Percentiles rank a stretch among this genome's conserved stretches.
Conservation (phyloP, 371 early-diverging fungal genomes). For the Catenaria anguillulae region DNA sequence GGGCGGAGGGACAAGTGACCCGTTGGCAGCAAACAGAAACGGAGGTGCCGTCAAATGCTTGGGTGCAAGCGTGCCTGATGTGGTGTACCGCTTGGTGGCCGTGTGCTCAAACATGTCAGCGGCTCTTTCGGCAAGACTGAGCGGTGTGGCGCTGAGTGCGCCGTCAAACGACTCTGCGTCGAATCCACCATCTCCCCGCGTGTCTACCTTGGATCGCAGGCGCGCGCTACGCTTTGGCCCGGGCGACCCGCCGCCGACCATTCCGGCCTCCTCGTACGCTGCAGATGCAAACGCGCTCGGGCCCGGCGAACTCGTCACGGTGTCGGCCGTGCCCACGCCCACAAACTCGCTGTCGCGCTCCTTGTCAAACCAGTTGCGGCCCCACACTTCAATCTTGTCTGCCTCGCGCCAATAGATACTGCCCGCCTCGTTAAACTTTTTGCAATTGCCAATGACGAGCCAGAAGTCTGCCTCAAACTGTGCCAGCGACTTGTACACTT, state of each 20-base stretch:
- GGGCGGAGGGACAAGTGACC: not conserved
- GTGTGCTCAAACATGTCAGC: not conserved
- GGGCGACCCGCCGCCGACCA: too few relatives aligned
- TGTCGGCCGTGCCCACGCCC: not conserved
- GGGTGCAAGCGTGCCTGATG: too few relatives aligned
- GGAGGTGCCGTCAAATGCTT: too few relatives aligned
- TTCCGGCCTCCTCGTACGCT: not conserved
- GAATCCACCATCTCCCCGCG: too few relatives aligned
- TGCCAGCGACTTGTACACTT: slow-evolving; percentile 33
- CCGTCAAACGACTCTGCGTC: too few relatives aligned
- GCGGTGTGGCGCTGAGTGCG: not conserved
- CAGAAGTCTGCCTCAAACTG: slow-evolving; percentile 44
- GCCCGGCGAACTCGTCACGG: not conserved
- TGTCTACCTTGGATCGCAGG: too few relatives aligned
- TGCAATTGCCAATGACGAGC: slow-evolving; percentile 48
- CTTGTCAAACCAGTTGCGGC: not conserved
- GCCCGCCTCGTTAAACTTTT: slow-evolving; percentile 52
- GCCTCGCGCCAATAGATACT: slow-evolving; percentile 43
- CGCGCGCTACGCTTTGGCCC: too few relatives aligned
- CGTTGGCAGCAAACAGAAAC: not conserved
- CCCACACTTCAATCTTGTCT: slow-evolving; percentile 1
- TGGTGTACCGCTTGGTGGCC: too few relatives aligned
- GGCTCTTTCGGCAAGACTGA: not conserved
- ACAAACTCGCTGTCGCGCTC: not conserved
- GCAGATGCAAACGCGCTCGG: too few relatives aligned